Conservation (phyloP, 2,329 filamentous ascomycete genomes). For the Colletotrichum sp. region DNA sequence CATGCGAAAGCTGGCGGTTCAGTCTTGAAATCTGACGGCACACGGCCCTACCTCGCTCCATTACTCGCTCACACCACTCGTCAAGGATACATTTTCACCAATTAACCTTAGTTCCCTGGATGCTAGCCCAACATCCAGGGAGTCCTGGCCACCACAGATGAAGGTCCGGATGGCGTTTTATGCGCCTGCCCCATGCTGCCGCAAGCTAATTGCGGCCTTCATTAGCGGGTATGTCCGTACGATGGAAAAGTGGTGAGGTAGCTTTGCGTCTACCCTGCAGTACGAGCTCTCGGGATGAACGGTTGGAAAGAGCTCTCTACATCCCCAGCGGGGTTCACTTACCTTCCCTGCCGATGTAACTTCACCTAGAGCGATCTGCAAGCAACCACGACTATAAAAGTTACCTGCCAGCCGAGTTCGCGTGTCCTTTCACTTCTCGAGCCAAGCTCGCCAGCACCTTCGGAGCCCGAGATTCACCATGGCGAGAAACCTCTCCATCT, state of each 20-base stretch:
- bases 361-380: not conserved
- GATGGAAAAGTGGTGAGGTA: not conserved
- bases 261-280: not conserved
- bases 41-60: slow-evolving; percentile 9
- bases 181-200: not conserved
- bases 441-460: not conserved
- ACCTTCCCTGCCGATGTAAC: not conserved
- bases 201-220: not conserved
- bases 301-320: not conserved
- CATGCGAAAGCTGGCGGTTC: not conserved
- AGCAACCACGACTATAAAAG: not conserved
- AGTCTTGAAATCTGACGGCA: not conserved
- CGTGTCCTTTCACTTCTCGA: not conserved
- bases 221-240: not conserved
- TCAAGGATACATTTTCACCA: slow-evolving; percentile 1
- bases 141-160: not conserved
- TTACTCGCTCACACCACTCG: slow-evolving; percentile 12
- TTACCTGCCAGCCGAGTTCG: not conserved
- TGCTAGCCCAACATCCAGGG: not conserved
- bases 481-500: slow-evolving; percentile 3
- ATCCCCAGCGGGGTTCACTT: not conserved
- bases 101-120: not conserved
- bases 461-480: not conserved
- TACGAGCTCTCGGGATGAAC: not conserved
- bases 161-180: slow-evolving; percentile 12